Evolutionary conservation across 768 basidiomycete genomes (phyloP).

Genomic region (Pleurotus platypus): DNA sequence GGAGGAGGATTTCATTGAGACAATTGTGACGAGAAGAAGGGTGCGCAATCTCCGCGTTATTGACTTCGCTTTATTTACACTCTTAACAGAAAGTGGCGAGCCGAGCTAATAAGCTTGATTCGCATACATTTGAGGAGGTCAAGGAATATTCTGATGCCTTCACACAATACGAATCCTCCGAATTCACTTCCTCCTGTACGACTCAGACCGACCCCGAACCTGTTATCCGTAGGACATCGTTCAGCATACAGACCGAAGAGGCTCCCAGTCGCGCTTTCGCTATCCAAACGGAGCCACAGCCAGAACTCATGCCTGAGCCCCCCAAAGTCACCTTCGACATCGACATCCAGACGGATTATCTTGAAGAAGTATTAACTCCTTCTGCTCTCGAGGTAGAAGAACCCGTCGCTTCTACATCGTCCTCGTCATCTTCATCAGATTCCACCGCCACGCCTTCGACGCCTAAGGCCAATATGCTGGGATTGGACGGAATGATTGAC

Average conservation of each 20-base stretch:
- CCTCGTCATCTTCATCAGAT: neutral
- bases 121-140: slow-evolving; percentile 53
- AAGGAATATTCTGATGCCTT: slow-evolving; percentile 76
- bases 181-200: slow-evolving; percentile 41
- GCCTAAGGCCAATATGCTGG: slow-evolving; percentile 42
- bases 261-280: slow-evolving; percentile 19
- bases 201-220: slow-evolving; percentile 65
- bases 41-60: slow-evolving; percentile 29
- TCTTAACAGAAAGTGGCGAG: slow-evolving; percentile 59
- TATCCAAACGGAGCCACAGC: slow-evolving; percentile 30
- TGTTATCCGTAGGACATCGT: slow-evolving; percentile 39
- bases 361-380: slow-evolving; percentile 29
- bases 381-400: slow-evolving; percentile 45
- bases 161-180: slow-evolving; percentile 63
- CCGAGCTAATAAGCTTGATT: slow-evolving; percentile 50
- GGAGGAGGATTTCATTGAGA: slow-evolving; percentile 76
- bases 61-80: slow-evolving; percentile 7
- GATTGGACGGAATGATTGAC: slow-evolving; percentile 38
- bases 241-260: slow-evolving; percentile 58
- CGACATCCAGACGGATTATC: slow-evolving; percentile 62
- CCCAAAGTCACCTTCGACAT: slow-evolving; percentile 44
- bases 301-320: slow-evolving; percentile 18
- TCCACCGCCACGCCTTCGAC: slow-evolving; percentile 72
- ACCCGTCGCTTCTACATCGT: slow-evolving; percentile 64
- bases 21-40: slow-evolving; percentile 83